phyloP scores from a whole-genome alignment of 2,329 filamentous ascomycete genomes.

The Pseudogymnoascus sp. region DNA sequence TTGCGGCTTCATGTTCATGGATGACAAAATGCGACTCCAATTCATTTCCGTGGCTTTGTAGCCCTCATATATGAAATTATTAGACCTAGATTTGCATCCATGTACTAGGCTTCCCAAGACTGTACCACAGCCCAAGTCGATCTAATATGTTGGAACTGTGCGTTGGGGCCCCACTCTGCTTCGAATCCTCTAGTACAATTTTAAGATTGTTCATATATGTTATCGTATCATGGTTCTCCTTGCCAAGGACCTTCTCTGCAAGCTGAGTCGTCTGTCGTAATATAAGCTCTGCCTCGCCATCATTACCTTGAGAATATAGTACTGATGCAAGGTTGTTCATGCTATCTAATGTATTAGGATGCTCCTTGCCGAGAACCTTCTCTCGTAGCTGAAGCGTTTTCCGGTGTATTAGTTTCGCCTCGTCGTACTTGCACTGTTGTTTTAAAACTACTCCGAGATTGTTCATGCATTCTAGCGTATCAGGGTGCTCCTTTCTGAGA shows the following conservation, averaged over 20 bases:
- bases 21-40: background rate
- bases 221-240: background rate
- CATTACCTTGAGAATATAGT: background rate
- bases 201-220: fast-evolving
- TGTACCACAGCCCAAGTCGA: background rate
- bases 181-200: background rate
- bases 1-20: background rate
- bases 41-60: background rate
- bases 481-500: conserved; percentile 12
- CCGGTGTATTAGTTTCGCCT: background rate
- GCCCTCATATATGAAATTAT: background rate
- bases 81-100: too few species aligned
- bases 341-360: conserved; percentile 9
- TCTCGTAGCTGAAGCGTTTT: background rate
- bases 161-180: background rate
- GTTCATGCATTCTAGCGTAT: conserved; percentile 10
- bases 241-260: conserved; percentile 16
- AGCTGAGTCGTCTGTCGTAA: background rate
- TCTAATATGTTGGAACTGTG: background rate
- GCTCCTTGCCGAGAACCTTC: background rate
- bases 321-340: conserved; percentile 11
- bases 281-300: background rate
- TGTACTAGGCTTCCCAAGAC: background rate
- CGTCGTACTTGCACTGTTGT: background rate
- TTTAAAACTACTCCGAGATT: background rate